Evolutionary conservation across 2,329 filamentous ascomycete genomes (phyloP).

Genomic region (Periconia sp.): DNA sequence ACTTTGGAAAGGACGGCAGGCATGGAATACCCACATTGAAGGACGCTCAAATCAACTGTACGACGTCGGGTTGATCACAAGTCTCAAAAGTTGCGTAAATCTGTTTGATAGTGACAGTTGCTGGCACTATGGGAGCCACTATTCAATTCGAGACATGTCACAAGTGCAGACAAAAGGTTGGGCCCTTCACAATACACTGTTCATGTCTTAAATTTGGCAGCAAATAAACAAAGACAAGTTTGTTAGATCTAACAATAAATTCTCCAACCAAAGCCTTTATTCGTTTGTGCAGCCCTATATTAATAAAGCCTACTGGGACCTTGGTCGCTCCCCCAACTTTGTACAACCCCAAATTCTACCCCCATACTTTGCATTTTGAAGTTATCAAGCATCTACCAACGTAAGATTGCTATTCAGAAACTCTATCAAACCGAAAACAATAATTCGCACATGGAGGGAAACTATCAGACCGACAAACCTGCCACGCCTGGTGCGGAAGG

Average conservation of each 20-base stretch:
- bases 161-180: not conserved
- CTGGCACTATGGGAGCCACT: not conserved
- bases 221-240: constrained; percentile 31
- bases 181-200: not conserved
- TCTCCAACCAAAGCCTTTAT: constrained; percentile 21
- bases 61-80: too few relatives aligned
- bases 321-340: constrained; percentile 8
- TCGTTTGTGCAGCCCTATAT: constrained; percentile 31
- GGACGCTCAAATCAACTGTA: not conserved
- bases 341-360: constrained; percentile 7
- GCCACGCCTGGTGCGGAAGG: not conserved
- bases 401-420: not conserved
- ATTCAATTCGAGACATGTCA: constrained; percentile 1
- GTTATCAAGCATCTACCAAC: not conserved
- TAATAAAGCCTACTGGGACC: constrained; percentile 14
- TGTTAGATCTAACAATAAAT: constrained; percentile 20
- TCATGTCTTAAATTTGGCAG: constrained; percentile 15
- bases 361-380: not conserved
- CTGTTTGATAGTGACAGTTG: not conserved
- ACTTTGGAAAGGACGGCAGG: too few relatives aligned
- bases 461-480: constrained; percentile 13
- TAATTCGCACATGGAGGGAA: not conserved
- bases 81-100: not conserved
- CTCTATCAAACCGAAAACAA: not conserved
- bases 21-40: not conserved